Conservation (phyloP, 192 early-diverging fungal genomes). For the Ambispora gerdemannii region DNA sequence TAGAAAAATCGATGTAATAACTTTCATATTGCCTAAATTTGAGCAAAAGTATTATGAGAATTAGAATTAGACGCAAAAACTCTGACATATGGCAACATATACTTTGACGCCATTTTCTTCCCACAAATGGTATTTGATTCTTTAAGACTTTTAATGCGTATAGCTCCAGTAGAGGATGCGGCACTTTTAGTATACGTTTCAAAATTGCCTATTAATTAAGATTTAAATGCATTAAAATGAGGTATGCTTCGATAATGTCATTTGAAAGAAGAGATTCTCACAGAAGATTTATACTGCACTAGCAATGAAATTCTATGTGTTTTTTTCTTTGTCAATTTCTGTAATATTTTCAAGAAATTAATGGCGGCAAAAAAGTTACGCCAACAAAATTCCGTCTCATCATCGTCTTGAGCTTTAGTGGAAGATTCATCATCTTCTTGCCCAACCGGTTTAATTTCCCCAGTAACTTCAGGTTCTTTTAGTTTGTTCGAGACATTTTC, state of each 20-base stretch:
- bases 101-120: conserved; percentile 77
- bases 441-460: conserved; percentile 15
- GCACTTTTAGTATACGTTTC: conserved; percentile 72
- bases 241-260: background rate
- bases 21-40: conserved; percentile 67
- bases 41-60: no score
- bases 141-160: conserved; percentile 81
- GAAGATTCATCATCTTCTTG: conserved; percentile 36
- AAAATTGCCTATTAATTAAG: conserved; percentile 54
- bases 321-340: conserved; percentile 79
- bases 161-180: conserved; percentile 59
- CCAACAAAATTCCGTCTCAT: conserved; percentile 40
- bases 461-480: background rate
- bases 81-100: no score
- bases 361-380: conserved; percentile 69
- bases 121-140: conserved; percentile 74
- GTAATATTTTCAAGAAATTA: conserved; percentile 70
- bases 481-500: background rate
- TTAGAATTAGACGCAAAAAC: no score
- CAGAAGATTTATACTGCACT: conserved; percentile 80
- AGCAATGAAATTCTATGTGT: conserved; percentile 70
- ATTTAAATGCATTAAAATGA: background rate
- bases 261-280: conserved; percentile 24
- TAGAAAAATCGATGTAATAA: conserved; percentile 72
- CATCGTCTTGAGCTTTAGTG: no score